Percentiles rank a stretch among this genome's conserved stretches.
These are phyloP conservation scores for Gymnopilus dilepis DNA, from an alignment of 768 basidiomycete genomes.

Conservation along the genomic window DNA sequence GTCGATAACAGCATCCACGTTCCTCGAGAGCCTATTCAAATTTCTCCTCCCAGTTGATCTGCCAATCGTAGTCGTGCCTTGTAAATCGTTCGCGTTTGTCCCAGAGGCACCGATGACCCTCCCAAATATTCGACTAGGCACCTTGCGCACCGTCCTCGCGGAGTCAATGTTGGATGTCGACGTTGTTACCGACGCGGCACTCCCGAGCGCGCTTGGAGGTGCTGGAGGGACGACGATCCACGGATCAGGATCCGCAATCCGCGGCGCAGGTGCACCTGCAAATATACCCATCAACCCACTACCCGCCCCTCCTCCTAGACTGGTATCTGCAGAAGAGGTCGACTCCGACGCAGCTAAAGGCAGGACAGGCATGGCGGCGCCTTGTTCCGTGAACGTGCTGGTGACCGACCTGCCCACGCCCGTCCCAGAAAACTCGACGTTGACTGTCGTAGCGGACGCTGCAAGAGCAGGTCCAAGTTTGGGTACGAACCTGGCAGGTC, in stretches of 20 bases:
- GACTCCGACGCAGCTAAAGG: slow-evolving; percentile 8
- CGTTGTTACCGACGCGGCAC: neutral
- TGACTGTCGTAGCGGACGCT: slow-evolving; percentile 91
- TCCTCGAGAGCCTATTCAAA: slow-evolving; percentile 54
- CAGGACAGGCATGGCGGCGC: neutral
- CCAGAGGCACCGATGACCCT: neutral
- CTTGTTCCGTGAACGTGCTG: slow-evolving; percentile 38
- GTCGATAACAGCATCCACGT: slow-evolving; percentile 83
- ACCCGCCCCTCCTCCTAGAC: slow-evolving; percentile 15
- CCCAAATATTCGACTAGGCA: neutral
- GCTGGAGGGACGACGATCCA: slow-evolving; percentile 73
- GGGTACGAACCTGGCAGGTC: slow-evolving; percentile 59
- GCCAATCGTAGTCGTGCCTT: slow-evolving; percentile 30
- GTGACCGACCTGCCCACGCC: slow-evolving; percentile 50
- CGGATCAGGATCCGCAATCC: slow-evolving; percentile 55
- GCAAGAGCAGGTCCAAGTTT: slow-evolving; percentile 86
- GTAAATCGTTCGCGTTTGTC: no score
- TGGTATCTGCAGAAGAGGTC: slow-evolving; percentile 14
- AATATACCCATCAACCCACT: slow-evolving; percentile 83
- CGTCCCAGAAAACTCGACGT: slow-evolving; percentile 90
- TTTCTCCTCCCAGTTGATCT: slow-evolving; percentile 27
- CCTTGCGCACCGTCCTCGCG: neutral
- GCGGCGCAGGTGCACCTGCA: slow-evolving; percentile 87
- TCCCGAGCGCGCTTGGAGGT: slow-evolving; percentile 31
- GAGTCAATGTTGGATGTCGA: neutral